A percentile compares a stretch with the other conserved stretches of the same genome.
Evolutionary conservation across 805 yeast genomes (phyloP).

Genomic region (Starmerella tilneyi): DNA sequence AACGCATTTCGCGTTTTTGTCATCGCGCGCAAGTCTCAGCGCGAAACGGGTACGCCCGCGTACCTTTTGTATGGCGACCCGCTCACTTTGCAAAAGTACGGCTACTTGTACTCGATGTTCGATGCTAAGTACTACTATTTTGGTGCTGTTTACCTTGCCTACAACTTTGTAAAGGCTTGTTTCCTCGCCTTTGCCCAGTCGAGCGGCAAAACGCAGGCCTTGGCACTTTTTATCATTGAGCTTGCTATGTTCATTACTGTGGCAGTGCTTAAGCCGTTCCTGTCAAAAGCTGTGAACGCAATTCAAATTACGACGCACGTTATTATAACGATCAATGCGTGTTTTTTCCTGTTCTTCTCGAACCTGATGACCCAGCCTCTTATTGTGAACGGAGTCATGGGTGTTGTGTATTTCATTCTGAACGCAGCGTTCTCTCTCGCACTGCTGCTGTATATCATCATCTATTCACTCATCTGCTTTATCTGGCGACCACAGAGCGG

Average conservation of each 20-base stretch:
- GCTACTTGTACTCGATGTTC: slow-evolving; percentile 84
- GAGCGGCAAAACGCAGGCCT: slow-evolving; percentile 71
- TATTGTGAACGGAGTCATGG: slow-evolving; percentile 76
- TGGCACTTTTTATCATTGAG: slow-evolving; percentile 68
- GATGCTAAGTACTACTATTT: slow-evolving; percentile 75
- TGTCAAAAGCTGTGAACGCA: slow-evolving; percentile 74
- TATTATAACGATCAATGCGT: slow-evolving; percentile 67
- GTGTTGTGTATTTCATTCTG: slow-evolving; percentile 76
- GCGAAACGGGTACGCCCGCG: slow-evolving; percentile 66
- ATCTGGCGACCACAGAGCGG: slow-evolving; percentile 72
- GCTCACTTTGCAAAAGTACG: slow-evolving; percentile 62
- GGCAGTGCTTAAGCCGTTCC: slow-evolving; percentile 59
- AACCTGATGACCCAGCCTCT: slow-evolving; percentile 73
- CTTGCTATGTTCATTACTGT: slow-evolving; percentile 55
- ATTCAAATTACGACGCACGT: slow-evolving; percentile 62
- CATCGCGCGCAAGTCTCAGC: slow-evolving; percentile 54
- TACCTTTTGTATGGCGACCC: slow-evolving; percentile 76
- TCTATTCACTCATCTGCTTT: slow-evolving; percentile 42
- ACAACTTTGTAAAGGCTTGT: slow-evolving; percentile 54
- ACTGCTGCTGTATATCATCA: slow-evolving; percentile 58
- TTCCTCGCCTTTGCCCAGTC: slow-evolving; percentile 71
- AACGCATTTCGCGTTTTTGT: slow-evolving; percentile 52
- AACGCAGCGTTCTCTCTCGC: slow-evolving; percentile 82
- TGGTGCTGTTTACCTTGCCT: slow-evolving; percentile 52
- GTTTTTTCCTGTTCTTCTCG: slow-evolving; percentile 77